These are phyloP conservation scores for Malbranchea zuffiana DNA, from an alignment of 2,329 filamentous ascomycete species.

Conservation along the genomic window DNA sequence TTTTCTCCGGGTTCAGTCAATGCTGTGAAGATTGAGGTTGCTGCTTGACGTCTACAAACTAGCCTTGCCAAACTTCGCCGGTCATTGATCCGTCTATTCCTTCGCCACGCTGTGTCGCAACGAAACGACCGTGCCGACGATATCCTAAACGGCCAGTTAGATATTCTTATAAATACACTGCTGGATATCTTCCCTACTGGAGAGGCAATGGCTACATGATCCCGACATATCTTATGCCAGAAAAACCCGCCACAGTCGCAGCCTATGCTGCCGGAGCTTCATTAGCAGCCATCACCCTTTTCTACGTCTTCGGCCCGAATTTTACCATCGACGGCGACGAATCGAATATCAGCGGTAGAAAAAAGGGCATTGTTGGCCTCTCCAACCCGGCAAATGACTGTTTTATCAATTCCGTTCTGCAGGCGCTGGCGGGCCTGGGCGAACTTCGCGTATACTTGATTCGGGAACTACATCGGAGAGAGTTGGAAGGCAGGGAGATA, in stretches of 20 bases:
- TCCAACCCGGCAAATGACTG: conserved; percentile 88
- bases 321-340: conserved; percentile 84
- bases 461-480: conserved; percentile 73
- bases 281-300: conserved; percentile 82
- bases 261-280: conserved; percentile 93
- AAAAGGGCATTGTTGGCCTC: conserved; percentile 80
- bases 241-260: conserved; percentile 70
- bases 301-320: conserved; percentile 97
- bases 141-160: too few species aligned
- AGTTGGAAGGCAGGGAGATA: conserved; percentile 64
- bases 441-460: conserved; percentile 88
- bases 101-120: too few species aligned
- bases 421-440: conserved; percentile 79
- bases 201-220: conserved; percentile 3
- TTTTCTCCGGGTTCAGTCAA: too few species aligned
- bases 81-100: too few species aligned
- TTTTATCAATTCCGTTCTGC: conserved; percentile 93
- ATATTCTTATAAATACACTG: too few species aligned
- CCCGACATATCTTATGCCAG: conserved; percentile 47
- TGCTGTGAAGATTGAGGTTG: too few species aligned
- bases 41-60: too few species aligned
- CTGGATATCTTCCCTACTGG: neutral
- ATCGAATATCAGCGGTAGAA: conserved; percentile 49
- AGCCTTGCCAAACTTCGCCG: too few species aligned
- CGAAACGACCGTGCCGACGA: too few species aligned